Conservation (phyloP, 352 stramenopile genomes). For the Pseudoperonospora humuli region DNA sequence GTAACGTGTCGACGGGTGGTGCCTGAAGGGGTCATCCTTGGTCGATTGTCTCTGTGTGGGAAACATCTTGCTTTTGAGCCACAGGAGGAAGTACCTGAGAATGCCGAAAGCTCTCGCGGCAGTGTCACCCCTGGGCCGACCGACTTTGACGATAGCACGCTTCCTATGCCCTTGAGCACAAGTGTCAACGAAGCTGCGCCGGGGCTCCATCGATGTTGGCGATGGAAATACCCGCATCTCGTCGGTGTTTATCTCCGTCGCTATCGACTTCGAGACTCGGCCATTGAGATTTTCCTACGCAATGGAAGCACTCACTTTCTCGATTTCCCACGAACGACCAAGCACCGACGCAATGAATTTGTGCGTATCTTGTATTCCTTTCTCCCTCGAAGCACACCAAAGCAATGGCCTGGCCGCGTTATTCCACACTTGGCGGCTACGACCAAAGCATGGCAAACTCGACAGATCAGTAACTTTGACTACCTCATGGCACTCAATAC, state of each 20-base stretch:
- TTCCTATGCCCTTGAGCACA: conserved; percentile 4
- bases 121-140: conserved; percentile 6
- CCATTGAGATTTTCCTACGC: conserved; percentile 72
- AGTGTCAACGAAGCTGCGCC: conserved; percentile 48
- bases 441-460: conserved; percentile 76
- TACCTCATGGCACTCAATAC: conserved; percentile 95
- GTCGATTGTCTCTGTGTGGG: conserved; percentile 51
- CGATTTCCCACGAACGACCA: conserved; percentile 63
- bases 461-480: conserved; percentile 89
- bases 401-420: conserved; percentile 65
- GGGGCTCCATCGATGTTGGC: conserved; percentile 63
- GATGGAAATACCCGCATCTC: conserved; percentile 77
- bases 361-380: conserved; percentile 70
- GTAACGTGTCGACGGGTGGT: conserved; percentile 64
- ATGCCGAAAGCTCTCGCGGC: conserved; percentile 2
- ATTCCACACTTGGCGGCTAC: conserved; percentile 39
- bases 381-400: conserved; percentile 51
- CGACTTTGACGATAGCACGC: conserved; percentile 15
- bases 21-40: conserved; percentile 61
- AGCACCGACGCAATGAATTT: conserved; percentile 73
- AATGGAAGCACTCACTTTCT: conserved; percentile 78
- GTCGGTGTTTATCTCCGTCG: conserved; percentile 69
- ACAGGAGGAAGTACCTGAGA: conserved; percentile 18
- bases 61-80: conserved; percentile 69
- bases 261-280: conserved; percentile 76